A percentile compares a stretch with the other conserved stretches of the same genome.
phyloP scores from a whole-genome alignment of 352 stramenopile genomes.

The Phytophthora constricta region DNA sequence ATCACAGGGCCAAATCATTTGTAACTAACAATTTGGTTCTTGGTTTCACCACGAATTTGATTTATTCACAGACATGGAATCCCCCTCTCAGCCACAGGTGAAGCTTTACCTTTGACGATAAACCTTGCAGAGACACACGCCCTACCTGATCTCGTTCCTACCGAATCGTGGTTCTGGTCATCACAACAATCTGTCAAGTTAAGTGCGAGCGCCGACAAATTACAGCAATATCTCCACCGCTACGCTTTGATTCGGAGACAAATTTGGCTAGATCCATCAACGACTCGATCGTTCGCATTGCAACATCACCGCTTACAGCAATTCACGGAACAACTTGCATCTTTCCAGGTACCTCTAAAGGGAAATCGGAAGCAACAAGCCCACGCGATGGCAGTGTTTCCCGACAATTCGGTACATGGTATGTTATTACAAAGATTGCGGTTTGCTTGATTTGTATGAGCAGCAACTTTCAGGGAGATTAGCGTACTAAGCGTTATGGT shows the following conservation, averaged over 20 bases:
- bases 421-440: neutral
- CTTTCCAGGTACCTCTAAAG: slow-evolving; percentile 67
- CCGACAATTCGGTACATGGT: slow-evolving; percentile 74
- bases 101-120: slow-evolving; percentile 46
- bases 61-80: slow-evolving; percentile 68
- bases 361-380: slow-evolving; percentile 61
- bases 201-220: neutral
- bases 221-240: slow-evolving; percentile 34
- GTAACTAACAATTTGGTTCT: too few species aligned
- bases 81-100: slow-evolving; percentile 45
- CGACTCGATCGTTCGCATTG: slow-evolving; percentile 55
- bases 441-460: neutral
- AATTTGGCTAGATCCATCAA: slow-evolving; percentile 73
- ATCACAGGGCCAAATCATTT: neutral
- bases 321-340: slow-evolving; percentile 75
- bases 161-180: slow-evolving; percentile 41
- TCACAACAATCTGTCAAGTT: slow-evolving; percentile 13
- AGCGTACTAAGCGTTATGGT: neutral
- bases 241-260: slow-evolving; percentile 47
- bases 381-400: slow-evolving; percentile 59
- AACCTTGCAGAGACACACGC: slow-evolving; percentile 45
- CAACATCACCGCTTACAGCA: slow-evolving; percentile 61
- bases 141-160: slow-evolving; percentile 47
- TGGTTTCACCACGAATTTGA: slow-evolving; percentile 4
- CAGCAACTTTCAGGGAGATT: too few species aligned